Evolutionary conservation across 2,329 filamentous ascomycete genomes (phyloP).

Genomic region (Hypoxylon sp.): DNA sequence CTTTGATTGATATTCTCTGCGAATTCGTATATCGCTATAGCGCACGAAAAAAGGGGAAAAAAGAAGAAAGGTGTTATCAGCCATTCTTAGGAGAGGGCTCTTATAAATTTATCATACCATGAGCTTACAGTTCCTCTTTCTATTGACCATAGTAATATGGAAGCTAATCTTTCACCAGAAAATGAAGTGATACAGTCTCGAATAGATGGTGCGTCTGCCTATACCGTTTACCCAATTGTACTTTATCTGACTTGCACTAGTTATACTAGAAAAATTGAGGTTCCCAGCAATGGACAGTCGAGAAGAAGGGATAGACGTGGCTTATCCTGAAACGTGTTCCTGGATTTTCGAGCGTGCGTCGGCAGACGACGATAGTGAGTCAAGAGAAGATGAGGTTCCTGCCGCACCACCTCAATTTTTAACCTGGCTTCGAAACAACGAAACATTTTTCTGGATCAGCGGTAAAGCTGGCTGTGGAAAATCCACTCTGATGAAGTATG

Average conservation of each 20-base stretch:
- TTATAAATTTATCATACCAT: background rate
- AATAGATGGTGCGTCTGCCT: background rate
- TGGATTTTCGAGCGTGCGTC: background rate
- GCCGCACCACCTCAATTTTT: background rate
- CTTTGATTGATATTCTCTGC: background rate
- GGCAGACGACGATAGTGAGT: background rate
- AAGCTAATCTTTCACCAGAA: background rate
- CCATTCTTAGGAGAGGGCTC: background rate
- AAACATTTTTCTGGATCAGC: background rate
- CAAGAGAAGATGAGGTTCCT: background rate
- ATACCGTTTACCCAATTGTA: background rate
- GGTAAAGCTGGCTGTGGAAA: background rate
- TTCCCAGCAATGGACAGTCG: background rate
- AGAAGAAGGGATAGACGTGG: background rate
- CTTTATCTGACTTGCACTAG: background rate
- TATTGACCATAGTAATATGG: background rate
- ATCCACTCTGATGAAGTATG: background rate
- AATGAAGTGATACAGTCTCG: background rate
- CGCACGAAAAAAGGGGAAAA: no score
- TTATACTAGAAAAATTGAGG: background rate
- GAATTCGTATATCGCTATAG: background rate
- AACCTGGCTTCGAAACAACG: background rate
- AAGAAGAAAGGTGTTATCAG: background rate
- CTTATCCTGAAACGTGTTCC: background rate
- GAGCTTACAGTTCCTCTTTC: background rate